These are phyloP conservation scores for Ascomycota sp. DNA, from an alignment of 2,329 filamentous ascomycete species.

Conservation along the genomic window DNA sequence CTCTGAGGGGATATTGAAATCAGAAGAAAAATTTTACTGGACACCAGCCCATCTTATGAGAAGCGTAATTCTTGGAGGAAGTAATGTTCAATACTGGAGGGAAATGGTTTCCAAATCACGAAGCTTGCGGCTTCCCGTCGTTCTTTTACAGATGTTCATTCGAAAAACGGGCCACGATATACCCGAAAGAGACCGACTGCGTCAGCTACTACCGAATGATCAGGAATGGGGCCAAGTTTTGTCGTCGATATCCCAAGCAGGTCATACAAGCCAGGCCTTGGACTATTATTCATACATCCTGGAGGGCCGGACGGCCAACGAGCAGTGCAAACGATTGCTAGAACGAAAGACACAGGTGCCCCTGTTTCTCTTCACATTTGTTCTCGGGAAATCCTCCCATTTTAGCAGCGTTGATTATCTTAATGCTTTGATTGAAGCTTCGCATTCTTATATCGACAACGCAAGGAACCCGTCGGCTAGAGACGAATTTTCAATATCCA, in stretches of 20 bases:
- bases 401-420: constrained; percentile 8
- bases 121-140: constrained; percentile 8
- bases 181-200: constrained; percentile 3
- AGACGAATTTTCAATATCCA: too few species aligned
- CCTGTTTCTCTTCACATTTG: constrained; percentile 11
- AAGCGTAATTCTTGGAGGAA: constrained; percentile 3
- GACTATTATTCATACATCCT: constrained; percentile 10
- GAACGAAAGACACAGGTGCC: constrained; percentile 7
- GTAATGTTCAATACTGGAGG: constrained; percentile 3
- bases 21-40: too few species aligned
- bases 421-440: constrained; percentile 8
- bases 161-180: constrained; percentile 6
- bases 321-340: constrained; percentile 12
- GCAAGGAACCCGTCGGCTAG: neutral
- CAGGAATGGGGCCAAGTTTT: constrained; percentile 7
- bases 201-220: constrained; percentile 7
- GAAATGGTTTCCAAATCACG: constrained; percentile 7
- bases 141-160: constrained; percentile 13
- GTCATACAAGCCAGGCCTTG: constrained; percentile 6
- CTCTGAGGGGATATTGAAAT: too few species aligned
- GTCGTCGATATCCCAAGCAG: constrained; percentile 4
- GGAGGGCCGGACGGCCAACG: constrained; percentile 9
- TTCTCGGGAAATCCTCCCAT: constrained; percentile 8
- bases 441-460: constrained; percentile 4
- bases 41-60: constrained; percentile 3